phyloP scores from a whole-genome alignment of 371 early-diverging fungal genomes.

The Rhizoclosmatium hyalinum region DNA sequence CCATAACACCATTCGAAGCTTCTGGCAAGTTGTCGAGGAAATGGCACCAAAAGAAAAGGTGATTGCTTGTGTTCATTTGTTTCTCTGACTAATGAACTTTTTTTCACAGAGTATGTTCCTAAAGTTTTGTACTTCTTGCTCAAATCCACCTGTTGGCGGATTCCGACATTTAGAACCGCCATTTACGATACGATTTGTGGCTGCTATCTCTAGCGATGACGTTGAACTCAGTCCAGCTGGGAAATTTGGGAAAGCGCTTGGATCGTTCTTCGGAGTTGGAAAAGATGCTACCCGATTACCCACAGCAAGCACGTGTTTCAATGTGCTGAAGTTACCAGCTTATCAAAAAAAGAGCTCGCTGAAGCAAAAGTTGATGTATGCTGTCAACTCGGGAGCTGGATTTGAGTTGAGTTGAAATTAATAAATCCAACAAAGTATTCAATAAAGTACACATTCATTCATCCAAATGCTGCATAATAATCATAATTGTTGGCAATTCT shows the following conservation, averaged over 20 bases:
- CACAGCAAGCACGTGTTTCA: conserved; percentile 85
- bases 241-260: conserved; percentile 36
- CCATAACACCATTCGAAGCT: conserved; percentile 53
- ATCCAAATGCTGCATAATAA: too few relatives aligned
- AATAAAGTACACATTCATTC: too few relatives aligned
- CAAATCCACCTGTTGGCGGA: conserved; percentile 80
- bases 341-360: conserved; percentile 68
- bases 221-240: background rate
- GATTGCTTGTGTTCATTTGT: background rate
- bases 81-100: background rate
- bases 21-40: conserved; percentile 79
- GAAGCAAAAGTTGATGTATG: conserved; percentile 76
- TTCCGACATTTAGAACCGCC: conserved; percentile 49
- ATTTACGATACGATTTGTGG: conserved; percentile 46
- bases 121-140: conserved; percentile 91
- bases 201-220: conserved; percentile 32
- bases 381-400: conserved; percentile 88
- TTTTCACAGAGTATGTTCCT: conserved; percentile 68
- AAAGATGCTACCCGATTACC: conserved; percentile 45
- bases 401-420: conserved; percentile 68
- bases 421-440: background rate
- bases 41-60: conserved; percentile 40
- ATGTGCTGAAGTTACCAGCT: conserved; percentile 88
- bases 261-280: conserved; percentile 46
- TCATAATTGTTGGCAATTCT: too few relatives aligned